Conservation (phyloP, 2,329 filamentous ascomycete species). For the Biscogniauxia sp. region DNA sequence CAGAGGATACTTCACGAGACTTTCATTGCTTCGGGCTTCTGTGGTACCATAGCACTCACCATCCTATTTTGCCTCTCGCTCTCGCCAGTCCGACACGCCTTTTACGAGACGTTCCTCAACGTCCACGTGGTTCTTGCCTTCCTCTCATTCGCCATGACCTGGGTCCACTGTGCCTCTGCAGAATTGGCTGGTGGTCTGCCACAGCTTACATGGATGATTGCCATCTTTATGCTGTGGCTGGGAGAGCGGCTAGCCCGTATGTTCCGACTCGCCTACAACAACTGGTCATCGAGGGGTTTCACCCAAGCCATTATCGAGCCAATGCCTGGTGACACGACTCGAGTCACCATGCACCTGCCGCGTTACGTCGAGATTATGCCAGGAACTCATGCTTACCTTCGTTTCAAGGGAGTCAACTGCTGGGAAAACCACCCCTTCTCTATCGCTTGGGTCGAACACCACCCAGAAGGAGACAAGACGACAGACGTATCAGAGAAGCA, state of each 20-base stretch:
- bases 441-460: conserved; percentile 69
- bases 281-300: conserved; percentile 57
- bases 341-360: conserved; percentile 68
- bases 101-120: conserved; percentile 95
- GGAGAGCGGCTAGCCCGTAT: conserved; percentile 66
- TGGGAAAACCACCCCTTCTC: conserved; percentile 81
- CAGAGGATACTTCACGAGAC: conserved; percentile 53
- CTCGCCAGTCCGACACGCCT: conserved; percentile 84
- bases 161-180: conserved; percentile 72
- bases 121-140: conserved; percentile 76
- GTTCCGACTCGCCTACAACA: conserved; percentile 62
- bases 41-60: conserved; percentile 60
- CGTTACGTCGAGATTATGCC: conserved; percentile 64
- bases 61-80: conserved; percentile 68
- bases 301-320: conserved; percentile 66
- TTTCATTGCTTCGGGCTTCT: conserved; percentile 65
- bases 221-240: conserved; percentile 74
- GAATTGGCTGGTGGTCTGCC: conserved; percentile 63
- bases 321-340: conserved; percentile 66
- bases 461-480: conserved; percentile 37
- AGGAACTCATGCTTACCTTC: conserved; percentile 73
- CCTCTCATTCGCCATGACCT: conserved; percentile 67
- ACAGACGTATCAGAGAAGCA: conserved; percentile 38
- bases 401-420: conserved; percentile 61
- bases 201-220: conserved; percentile 72